Evolutionary conservation across 768 basidiomycete genomes (phyloP), one percentile per base, ranked within the genome.

Genomic region (Lactarius psammicola): DNA sequence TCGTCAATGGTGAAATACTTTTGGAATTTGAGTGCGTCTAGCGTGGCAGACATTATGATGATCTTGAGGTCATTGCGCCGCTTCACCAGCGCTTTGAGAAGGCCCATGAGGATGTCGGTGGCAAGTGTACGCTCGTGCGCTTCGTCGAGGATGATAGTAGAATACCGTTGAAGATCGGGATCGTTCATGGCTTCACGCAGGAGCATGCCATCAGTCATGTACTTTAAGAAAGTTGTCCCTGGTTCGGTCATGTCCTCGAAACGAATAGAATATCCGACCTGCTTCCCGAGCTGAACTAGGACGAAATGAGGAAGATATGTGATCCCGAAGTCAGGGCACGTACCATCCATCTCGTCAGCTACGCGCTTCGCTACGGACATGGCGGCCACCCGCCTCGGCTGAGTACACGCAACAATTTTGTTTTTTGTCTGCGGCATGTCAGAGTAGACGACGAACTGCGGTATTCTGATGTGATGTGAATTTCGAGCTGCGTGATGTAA

Each of bases 141-240:
- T 79, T 99, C 97, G 75, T 99, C 97, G 63, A 98, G 86, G 72
- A 99, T 98, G 77, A 99, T 95, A 26, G 96, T 98, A 23, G 94
- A 96, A 76, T 99, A 99, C 4, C 95, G 87, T 31, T 83, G 80
- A 44, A 98, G 84, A 23, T 85, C 83, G 10, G 93, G 90, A 76
- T 98, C 96, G 77, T 95, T 93, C 95, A 98, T 99, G 5, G 94
- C 95, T 79, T 97, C 95, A 23, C 95, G 88, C n/a, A 96, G 85
- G 62, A 94, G 87, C 95, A 98, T 97, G 84, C 96, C 97, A 71
- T 99, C 97, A 18, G 97, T 99, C 95, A 98, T 97, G 80, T 99
- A 98, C 75, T 97, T 98, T 69, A 99, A 82, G 78, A 99, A 97
- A 0, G 97, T 98, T 36, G 89, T 90, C 0, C 92, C 90, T 0